Evolutionary conservation across 495 filamentous ascomycete species (phyloP).

Genomic region (Penicillium ochrochloron): DNA sequence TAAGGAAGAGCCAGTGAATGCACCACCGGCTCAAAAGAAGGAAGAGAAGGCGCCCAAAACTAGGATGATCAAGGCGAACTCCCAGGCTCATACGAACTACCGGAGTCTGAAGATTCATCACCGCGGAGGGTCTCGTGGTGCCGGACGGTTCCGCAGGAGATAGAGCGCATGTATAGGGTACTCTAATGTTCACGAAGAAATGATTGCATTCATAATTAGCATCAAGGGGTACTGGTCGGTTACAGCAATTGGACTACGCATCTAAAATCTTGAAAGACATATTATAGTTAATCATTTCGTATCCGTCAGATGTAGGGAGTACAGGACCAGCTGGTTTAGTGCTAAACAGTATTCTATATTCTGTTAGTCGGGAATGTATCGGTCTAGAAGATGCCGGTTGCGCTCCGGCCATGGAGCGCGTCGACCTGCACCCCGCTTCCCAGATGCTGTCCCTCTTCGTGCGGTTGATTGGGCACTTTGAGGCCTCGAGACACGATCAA

Average conservation of each 20-base stretch:
- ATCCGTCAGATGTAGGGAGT: not conserved
- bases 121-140: constrained; percentile 45
- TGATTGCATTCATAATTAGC: constrained; percentile 37
- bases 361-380: constrained; percentile 46
- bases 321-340: not conserved
- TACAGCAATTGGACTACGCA: not conserved
- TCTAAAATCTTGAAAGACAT: not conserved
- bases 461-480: not conserved
- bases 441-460: constrained; percentile 8
- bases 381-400: constrained; percentile 34
- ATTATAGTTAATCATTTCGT: not conserved
- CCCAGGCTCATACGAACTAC: constrained; percentile 81
- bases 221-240: constrained; percentile 22
- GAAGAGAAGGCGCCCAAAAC: constrained; percentile 58
- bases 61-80: constrained; percentile 73
- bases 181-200: constrained; percentile 32
- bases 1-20: constrained; percentile 35
- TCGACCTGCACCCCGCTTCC: constrained; percentile 27
- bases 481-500: constrained; percentile 37
- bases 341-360: not conserved
- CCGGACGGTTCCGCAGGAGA: constrained; percentile 53
- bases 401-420: constrained; percentile 35
- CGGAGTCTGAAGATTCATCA: constrained; percentile 79
- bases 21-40: constrained; percentile 27
- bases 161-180: constrained; percentile 23